These are phyloP conservation scores for Pichia terricola DNA, from an alignment of 1,139 yeast genomes.

Conservation along the genomic window DNA sequence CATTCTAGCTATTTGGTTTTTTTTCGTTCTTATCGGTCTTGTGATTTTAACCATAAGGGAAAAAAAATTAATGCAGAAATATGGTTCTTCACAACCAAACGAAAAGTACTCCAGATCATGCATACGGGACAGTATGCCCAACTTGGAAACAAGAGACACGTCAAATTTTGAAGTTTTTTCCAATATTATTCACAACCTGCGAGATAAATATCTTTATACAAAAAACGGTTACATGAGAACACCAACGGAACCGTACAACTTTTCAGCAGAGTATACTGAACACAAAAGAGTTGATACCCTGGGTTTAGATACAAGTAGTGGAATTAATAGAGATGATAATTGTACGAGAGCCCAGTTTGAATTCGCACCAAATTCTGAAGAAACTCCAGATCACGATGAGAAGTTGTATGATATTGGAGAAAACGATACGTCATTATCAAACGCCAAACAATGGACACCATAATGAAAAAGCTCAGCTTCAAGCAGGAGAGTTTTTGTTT, in stretches of 20 bases:
- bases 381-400: no score
- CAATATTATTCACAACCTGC: conserved; percentile 5
- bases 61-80: background rate
- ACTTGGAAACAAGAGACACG: background rate
- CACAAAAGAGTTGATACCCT: no score
- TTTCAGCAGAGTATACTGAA: no score
- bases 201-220: conserved; percentile 5
- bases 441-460: conserved; percentile 12
- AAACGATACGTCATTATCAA: conserved; percentile 5
- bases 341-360: no score
- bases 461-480: background rate
- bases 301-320: no score
- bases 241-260: conserved; percentile 5
- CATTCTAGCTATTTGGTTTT: conserved; percentile 39
- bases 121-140: background rate
- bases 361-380: no score
- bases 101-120: no score
- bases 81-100: background rate
- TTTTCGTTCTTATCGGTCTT: conserved; percentile 35
- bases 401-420: conserved; percentile 7
- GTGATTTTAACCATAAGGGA: conserved; percentile 17
- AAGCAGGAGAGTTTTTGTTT: no score
- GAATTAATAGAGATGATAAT: no score
- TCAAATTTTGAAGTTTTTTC: background rate
- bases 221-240: conserved; percentile 4